Evolutionary conservation across 2,329 filamentous ascomycete genomes (phyloP).

Genomic region (Diplocarpon rosae): DNA sequence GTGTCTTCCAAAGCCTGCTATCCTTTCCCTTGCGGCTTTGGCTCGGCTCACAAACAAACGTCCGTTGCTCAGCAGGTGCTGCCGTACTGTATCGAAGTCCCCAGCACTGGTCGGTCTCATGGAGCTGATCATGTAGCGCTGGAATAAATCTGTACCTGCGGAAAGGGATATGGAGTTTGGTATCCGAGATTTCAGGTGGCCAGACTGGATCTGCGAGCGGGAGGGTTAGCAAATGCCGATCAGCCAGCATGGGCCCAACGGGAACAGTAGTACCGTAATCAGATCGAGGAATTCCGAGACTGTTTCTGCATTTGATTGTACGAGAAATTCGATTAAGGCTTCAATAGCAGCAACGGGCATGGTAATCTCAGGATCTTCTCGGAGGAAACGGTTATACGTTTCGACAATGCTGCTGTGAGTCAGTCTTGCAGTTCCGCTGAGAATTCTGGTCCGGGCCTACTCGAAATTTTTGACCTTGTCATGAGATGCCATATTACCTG

Average conservation of each 20-base stretch:
- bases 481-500: constrained; percentile 19
- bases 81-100: constrained; percentile 72
- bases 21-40: constrained; percentile 72
- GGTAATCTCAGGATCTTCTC: constrained; percentile 70
- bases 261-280: constrained; percentile 38
- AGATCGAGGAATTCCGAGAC: constrained; percentile 90
- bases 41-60: constrained; percentile 78
- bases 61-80: constrained; percentile 76
- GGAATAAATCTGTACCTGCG: constrained; percentile 90
- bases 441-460: constrained; percentile 10
- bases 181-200: constrained; percentile 65
- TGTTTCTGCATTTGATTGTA: constrained; percentile 68
- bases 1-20: constrained; percentile 66
- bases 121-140: constrained; percentile 78
- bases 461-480: constrained; percentile 21
- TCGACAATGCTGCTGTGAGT: constrained; percentile 40
- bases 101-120: constrained; percentile 39
- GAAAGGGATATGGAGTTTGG: constrained; percentile 85
- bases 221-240: no score
- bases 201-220: constrained; percentile 46
- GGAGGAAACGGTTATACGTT: constrained; percentile 53
- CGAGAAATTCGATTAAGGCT: constrained; percentile 77
- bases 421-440: constrained; percentile 11
- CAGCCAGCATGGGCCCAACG: no score
- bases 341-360: constrained; percentile 95